Evolutionary conservation across 2,329 filamentous ascomycete species (phyloP), one percentile per base, ranked within the genome.

Genomic region (Diplodia mutila): DNA sequence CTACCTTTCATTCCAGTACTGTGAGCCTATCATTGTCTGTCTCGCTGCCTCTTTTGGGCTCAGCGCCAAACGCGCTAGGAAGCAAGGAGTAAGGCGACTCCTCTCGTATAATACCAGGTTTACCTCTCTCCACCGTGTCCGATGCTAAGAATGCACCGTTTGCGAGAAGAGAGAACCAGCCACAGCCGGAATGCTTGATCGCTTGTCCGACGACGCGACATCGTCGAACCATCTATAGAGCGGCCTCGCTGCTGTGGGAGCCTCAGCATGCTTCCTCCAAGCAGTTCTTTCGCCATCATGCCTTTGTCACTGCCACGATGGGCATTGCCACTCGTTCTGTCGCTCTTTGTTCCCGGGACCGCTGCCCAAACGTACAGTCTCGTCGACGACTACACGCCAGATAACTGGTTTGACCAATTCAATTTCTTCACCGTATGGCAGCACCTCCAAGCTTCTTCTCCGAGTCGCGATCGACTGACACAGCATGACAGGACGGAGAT

Each of bases 401-500:
- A 74, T 4, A 78, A 75, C 63, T 84, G 84, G 75, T 84, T 83
- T 70, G 74, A 79, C 69, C 72, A 71, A 39, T 84, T 84, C 71
- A 75, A 79, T 51, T 80, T 82, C 70, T 83, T 79, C 72, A 68
- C 61, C 2, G 67, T 68, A 37, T 18, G 25, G 21, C 39, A 37
- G 14, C 6, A 9, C 32, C 21, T 25, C 23, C 12, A 12, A 16
- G 8, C 9, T 46, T 16, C 16, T n/a, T 21, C 23, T n/a, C 14
- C 7, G 7, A 14, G 12, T 46, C 23, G 11, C 12, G 14, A 21
- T 9, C 23, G 16, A 25, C 64, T 66, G 29, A 66, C 27, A 34
- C 25, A 54, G 39, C 21, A 27, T 37, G 16, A 4, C 32, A 67
- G 61, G 67, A 49, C 3, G 71, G 71, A 16, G 77, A 78, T 68